Base-by-base conservation (phyloP, 2,329 filamentous ascomycete species). In the Diaporthe sp. region DNA sequence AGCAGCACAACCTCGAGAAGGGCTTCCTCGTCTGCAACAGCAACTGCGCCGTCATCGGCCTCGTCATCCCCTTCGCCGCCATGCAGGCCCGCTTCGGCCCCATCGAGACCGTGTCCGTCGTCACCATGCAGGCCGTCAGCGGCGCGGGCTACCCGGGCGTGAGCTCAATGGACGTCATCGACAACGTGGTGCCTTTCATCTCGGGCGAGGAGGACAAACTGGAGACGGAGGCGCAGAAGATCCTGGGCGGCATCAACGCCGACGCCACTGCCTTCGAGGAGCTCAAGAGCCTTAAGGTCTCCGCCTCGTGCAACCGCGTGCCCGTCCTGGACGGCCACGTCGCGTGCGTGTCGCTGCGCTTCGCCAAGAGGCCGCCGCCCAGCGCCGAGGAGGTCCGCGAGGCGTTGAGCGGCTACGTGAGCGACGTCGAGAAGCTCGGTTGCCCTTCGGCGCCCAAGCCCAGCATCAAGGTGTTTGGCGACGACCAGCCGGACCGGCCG, bases 1-100 rank as follows among this genome's bases (percentile, higher is more conserved):
- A 91, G 82, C 89, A 94, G 58, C 91, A 94, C 83, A 87, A 88
- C 39, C 88, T 98, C 59, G 88, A 93, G 77, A 95, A 94, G 85
- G 97, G 97, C 34, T 98, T 98, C 87, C 87, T 98, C 51, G 95
- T 98, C 76, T 98, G 96, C 90, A 98, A 98, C 88, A 98, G 95
- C 78, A 98, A 98, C 87, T 99, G 97, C 86, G 96, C 96, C 74
- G 96, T 98, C 81, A 98, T 98, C 81, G 96, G 96, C 65, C 92
- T 98, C 75, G 96, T 98, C 77, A 97, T 98, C 78, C 97, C 97
- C 34, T 96, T 98, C 82, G 95, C 95, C 15, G 96, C 96, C 22
- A 91, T 98, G 49, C 94, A 98, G 84, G 91, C 93, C 71, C 92
- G 91, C 80, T 98, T 98, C 81, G 97, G 96, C 59, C 92, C 93